These are phyloP conservation scores for Podosphaera xanthii DNA, from an alignment of 2,329 filamentous ascomycete genomes.

Conservation along the genomic window DNA sequence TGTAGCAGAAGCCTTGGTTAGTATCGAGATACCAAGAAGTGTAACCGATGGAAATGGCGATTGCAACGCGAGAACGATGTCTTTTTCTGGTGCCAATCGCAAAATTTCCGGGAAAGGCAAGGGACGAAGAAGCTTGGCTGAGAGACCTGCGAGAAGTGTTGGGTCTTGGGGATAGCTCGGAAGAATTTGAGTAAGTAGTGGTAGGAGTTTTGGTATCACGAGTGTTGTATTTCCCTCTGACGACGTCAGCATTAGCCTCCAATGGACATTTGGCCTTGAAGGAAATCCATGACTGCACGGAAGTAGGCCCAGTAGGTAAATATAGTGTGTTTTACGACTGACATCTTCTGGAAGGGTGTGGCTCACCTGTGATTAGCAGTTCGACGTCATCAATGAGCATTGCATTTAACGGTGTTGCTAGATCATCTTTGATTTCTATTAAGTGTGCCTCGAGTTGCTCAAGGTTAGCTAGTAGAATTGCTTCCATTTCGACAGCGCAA, in stretches of 20 bases:
- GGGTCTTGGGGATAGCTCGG: slow-evolving; percentile 28
- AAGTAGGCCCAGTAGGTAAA: not conserved
- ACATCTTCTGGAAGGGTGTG: not conserved
- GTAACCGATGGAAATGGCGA: slow-evolving; percentile 33
- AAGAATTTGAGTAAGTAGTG: slow-evolving; percentile 29
- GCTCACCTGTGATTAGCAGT: slow-evolving; percentile 30
- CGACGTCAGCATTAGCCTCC: not conserved
- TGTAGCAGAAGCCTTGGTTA: slow-evolving; percentile 29
- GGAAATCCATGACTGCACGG: not conserved
- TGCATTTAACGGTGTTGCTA: slow-evolving; percentile 21
- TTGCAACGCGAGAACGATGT: slow-evolving; percentile 27
- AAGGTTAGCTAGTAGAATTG: slow-evolving; percentile 26
- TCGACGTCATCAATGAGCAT: slow-evolving; percentile 35
- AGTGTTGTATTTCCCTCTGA: slow-evolving; percentile 28
- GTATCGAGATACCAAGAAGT: slow-evolving; percentile 30
- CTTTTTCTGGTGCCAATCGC: slow-evolving; percentile 26
- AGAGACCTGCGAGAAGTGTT: slow-evolving; percentile 25
- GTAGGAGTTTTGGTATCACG: slow-evolving; percentile 29
- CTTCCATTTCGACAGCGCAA: slow-evolving; percentile 13
- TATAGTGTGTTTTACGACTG: not conserved
- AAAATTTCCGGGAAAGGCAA: slow-evolving; percentile 28
- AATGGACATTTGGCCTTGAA: not conserved
- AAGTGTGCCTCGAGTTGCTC: slow-evolving; percentile 32
- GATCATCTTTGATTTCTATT: slow-evolving; percentile 23
- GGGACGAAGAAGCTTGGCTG: slow-evolving; percentile 31